phyloP scores from a whole-genome alignment of 2,329 filamentous ascomycete genomes.

The Aspergillus terreus region DNA sequence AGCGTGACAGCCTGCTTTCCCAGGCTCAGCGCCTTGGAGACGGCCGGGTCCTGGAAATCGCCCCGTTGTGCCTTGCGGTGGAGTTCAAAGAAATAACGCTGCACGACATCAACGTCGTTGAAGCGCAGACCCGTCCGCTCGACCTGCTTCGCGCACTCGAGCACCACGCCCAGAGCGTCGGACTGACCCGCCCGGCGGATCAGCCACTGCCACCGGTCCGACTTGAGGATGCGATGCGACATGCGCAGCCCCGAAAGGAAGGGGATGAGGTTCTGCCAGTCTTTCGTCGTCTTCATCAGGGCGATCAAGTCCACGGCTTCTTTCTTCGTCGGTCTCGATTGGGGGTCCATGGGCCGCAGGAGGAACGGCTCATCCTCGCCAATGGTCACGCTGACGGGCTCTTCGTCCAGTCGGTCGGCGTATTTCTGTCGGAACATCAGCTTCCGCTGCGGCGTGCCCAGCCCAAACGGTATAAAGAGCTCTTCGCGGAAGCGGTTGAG shows the following conservation, averaged over 20 bases:
- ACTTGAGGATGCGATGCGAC: conserved; percentile 23
- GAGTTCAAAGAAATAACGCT: conserved; percentile 35
- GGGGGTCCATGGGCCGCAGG: conserved; percentile 34
- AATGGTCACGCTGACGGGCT: conserved; percentile 40
- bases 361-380: conserved; percentile 37
- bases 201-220: conserved; percentile 30
- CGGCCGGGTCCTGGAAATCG: conserved; percentile 30
- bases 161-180: conserved; percentile 32
- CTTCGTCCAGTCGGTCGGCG: conserved; percentile 32
- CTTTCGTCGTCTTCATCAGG: conserved; percentile 34
- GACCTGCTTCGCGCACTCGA: conserved; percentile 35
- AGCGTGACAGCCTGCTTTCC: conserved; percentile 33
- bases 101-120: conserved; percentile 23
- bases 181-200: conserved; percentile 35
- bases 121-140: conserved; percentile 36
- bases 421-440: conserved; percentile 39
- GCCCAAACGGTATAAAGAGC: conserved; percentile 42
- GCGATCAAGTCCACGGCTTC: conserved; percentile 29
- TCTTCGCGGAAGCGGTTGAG: conserved; percentile 41
- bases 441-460: conserved; percentile 34
- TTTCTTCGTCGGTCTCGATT: conserved; percentile 30
- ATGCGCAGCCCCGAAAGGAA: conserved; percentile 37
- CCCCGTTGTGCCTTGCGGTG: conserved; percentile 32
- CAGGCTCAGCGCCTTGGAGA: conserved; percentile 27
- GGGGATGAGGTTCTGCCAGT: conserved; percentile 40